phyloP scores from a whole-genome alignment of 2,329 filamentous ascomycete genomes.

The Zymoseptoria brevis region DNA sequence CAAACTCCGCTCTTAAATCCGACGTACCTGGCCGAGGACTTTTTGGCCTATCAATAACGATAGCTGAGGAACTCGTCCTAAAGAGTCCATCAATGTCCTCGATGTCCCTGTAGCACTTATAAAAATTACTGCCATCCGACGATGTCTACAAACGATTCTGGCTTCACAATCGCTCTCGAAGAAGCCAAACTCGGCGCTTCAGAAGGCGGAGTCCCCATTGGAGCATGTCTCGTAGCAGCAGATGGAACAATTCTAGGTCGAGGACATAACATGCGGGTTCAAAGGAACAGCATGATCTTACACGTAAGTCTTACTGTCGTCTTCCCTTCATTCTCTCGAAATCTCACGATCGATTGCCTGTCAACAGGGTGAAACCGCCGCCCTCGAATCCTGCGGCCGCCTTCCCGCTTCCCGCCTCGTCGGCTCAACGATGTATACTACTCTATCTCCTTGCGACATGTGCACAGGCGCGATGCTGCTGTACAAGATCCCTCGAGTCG shows the following conservation, averaged over 20 bases:
- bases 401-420: constrained; percentile 61
- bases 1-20: neutral
- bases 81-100: constrained; percentile 8
- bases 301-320: constrained; percentile 46
- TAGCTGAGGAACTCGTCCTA: neutral
- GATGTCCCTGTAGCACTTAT: neutral
- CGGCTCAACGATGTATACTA: constrained; percentile 76
- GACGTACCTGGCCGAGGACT: neutral
- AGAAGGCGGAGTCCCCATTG: constrained; percentile 53
- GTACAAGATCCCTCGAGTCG: constrained; percentile 65
- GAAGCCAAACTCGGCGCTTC: constrained; percentile 48
- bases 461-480: constrained; percentile 70
- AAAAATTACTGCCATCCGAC: neutral
- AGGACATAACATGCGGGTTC: constrained; percentile 68
- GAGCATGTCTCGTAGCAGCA: constrained; percentile 56
- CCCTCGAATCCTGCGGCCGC: constrained; percentile 66
- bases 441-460: constrained; percentile 73
- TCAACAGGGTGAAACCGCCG: constrained; percentile 67
- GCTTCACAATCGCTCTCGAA: constrained; percentile 51
- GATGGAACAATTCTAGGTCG: constrained; percentile 63
- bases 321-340: neutral
- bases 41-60: neutral
- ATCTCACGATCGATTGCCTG: too few relatives aligned
- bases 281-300: constrained; percentile 62
- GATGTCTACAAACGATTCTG: constrained; percentile 36